phyloP scores from a whole-genome alignment of 2,329 filamentous ascomycete species.

The Dactylellina sp. region DNA sequence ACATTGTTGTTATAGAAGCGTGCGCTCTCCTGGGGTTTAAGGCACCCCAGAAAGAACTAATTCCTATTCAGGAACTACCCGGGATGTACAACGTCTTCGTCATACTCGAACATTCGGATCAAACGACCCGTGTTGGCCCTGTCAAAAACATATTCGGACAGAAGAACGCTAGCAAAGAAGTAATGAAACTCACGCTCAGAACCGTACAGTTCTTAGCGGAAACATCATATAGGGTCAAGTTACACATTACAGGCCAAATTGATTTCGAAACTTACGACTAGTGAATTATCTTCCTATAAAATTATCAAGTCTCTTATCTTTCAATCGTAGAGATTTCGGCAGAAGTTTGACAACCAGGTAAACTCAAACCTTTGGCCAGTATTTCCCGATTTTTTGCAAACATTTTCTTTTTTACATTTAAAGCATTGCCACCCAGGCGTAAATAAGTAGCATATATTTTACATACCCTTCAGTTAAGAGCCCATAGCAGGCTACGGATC shows the following conservation, averaged over 20 bases:
- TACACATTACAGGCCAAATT: constrained; percentile 29
- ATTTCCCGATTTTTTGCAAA: too few relatives aligned
- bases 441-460: neutral
- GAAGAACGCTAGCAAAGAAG: constrained; percentile 37
- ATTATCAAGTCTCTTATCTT: constrained; percentile 3
- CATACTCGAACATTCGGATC: constrained; percentile 38
- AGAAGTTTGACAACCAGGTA: too few relatives aligned
- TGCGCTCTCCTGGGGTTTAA: constrained; percentile 54
- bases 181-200: constrained; percentile 41
- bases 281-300: too few relatives aligned
- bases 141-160: constrained; percentile 48
- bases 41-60: constrained; percentile 41
- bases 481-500: neutral
- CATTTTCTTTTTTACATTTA: too few relatives aligned
- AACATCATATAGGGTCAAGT: constrained; percentile 19
- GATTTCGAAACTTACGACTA: constrained; percentile 29
- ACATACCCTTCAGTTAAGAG: neutral
- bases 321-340: too few relatives aligned
- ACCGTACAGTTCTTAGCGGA: constrained; percentile 34
- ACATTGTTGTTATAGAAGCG: constrained; percentile 26
- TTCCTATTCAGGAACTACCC: constrained; percentile 6
- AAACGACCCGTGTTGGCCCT: constrained; percentile 27
- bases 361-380: too few relatives aligned
- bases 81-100: constrained; percentile 49
- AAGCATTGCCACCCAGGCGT: neutral